A percentile compares a stretch with the other conserved stretches of the same genome.
Evolutionary conservation across 495 filamentous ascomycete species (phyloP).

Genomic region (Haplographium delicatum): DNA sequence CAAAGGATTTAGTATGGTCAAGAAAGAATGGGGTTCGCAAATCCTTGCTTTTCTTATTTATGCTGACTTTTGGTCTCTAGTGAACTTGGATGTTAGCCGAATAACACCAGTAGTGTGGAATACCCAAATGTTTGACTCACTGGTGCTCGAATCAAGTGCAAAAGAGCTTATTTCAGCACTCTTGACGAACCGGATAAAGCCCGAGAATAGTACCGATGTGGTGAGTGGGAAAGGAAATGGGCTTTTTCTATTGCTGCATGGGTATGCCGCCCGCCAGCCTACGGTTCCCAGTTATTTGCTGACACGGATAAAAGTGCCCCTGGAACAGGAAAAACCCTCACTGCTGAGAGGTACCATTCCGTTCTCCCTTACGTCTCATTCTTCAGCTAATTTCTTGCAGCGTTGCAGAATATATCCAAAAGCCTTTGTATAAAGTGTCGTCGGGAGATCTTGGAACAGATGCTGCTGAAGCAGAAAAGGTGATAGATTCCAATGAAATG

Average conservation of each 20-base stretch:
- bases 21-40: neutral
- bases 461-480: neutral
- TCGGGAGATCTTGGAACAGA: neutral
- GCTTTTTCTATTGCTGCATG: neutral
- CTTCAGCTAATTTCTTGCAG: too few relatives aligned
- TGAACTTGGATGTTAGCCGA: neutral
- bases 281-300: too few relatives aligned
- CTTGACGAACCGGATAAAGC: neutral
- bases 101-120: neutral
- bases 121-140: neutral
- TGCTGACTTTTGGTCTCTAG: too few relatives aligned
- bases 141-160: neutral
- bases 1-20: neutral
- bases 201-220: neutral
- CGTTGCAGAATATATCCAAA: neutral
- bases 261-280: too few relatives aligned
- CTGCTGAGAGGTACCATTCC: too few relatives aligned
- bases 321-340: neutral
- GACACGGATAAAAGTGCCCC: too few relatives aligned
- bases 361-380: too few relatives aligned
- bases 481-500: too few relatives aligned
- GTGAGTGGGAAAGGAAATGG: neutral
- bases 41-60: too few relatives aligned
- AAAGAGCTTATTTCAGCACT: neutral
- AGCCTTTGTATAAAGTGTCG: neutral